phyloP scores from a whole-genome alignment of 345 rosid genomes.

The Salix brachista region DNA sequence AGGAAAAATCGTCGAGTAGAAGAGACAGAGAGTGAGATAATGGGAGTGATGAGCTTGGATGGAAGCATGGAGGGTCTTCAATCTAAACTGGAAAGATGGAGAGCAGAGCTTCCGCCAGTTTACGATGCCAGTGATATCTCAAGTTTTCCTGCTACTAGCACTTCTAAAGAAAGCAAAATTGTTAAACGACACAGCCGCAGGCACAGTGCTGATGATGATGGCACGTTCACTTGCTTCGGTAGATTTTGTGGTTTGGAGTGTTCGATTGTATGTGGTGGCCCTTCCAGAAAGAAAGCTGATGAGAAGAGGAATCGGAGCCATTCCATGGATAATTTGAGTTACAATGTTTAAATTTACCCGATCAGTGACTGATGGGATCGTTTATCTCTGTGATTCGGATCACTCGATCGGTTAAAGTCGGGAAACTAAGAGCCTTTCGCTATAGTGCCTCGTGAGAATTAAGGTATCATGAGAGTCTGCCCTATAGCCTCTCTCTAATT shows the following conservation, averaged over 20 bases:
- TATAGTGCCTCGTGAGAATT: neutral
- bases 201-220: slow-evolving; percentile 35
- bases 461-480: too few relatives aligned
- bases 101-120: slow-evolving; percentile 65
- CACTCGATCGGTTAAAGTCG: neutral
- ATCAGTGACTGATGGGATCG: neutral
- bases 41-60: slow-evolving; percentile 52
- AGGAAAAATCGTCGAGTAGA: slow-evolving; percentile 26
- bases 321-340: slow-evolving; percentile 27
- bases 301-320: slow-evolving; percentile 24
- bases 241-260: slow-evolving; percentile 64
- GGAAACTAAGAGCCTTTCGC: neutral
- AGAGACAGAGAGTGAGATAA: slow-evolving; percentile 51
- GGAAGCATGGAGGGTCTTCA: slow-evolving; percentile 73
- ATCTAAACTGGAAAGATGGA: slow-evolving; percentile 80
- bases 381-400: neutral
- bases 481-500: too few relatives aligned
- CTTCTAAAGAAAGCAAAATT: neutral
- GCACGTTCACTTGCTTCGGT: slow-evolving; percentile 67
- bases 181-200: slow-evolving; percentile 32
- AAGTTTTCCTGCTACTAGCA: slow-evolving; percentile 28
- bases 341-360: neutral
- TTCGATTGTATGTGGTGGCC: slow-evolving; percentile 57
- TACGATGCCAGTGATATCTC: slow-evolving; percentile 43
- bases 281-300: slow-evolving; percentile 11